Conservation (phyloP, 2,329 filamentous ascomycete genomes). For the Paraphoma sp. region DNA sequence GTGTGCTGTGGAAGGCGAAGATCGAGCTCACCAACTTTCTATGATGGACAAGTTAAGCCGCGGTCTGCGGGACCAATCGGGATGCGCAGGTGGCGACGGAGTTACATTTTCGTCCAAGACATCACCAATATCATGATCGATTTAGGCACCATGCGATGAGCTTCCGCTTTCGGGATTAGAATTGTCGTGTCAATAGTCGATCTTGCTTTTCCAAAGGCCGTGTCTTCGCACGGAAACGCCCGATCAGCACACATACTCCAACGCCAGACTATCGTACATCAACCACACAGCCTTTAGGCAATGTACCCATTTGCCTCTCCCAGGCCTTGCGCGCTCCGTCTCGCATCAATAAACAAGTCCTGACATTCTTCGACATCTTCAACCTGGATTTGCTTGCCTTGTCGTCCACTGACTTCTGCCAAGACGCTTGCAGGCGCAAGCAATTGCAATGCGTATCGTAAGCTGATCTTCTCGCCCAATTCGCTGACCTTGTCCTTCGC, state of each 20-base stretch:
- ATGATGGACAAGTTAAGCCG: conserved; percentile 10
- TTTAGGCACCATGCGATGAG: neutral
- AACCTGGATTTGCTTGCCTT: conserved; percentile 56
- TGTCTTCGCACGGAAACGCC: conserved; percentile 10
- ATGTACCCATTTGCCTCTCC: conserved; percentile 41
- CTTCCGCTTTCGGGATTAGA: conserved; percentile 2
- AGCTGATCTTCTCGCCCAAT: conserved; percentile 85
- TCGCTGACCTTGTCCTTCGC: conserved; percentile 87
- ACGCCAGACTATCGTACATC: conserved; percentile 21
- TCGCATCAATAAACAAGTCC: conserved; percentile 56
- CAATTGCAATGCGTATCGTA: conserved; percentile 92
- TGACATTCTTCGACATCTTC: conserved; percentile 63
- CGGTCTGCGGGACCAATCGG: conserved; percentile 29
- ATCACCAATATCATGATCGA: neutral
- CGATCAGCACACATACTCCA: conserved; percentile 7
- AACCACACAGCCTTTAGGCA: conserved; percentile 21
- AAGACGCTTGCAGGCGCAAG: conserved; percentile 90
- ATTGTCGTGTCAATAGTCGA: conserved; percentile 3
- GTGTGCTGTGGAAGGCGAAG: conserved; percentile 5
- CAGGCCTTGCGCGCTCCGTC: conserved; percentile 52
- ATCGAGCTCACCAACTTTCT: conserved; percentile 5
- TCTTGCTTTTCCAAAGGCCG: conserved; percentile 13
- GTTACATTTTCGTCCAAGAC: conserved; percentile 1
- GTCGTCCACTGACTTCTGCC: conserved; percentile 69
- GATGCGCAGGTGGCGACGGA: conserved; percentile 25